These are phyloP conservation scores for Thielaviopsis euricoi DNA, from an alignment of 2,329 filamentous ascomycete genomes.

Conservation along the genomic window DNA sequence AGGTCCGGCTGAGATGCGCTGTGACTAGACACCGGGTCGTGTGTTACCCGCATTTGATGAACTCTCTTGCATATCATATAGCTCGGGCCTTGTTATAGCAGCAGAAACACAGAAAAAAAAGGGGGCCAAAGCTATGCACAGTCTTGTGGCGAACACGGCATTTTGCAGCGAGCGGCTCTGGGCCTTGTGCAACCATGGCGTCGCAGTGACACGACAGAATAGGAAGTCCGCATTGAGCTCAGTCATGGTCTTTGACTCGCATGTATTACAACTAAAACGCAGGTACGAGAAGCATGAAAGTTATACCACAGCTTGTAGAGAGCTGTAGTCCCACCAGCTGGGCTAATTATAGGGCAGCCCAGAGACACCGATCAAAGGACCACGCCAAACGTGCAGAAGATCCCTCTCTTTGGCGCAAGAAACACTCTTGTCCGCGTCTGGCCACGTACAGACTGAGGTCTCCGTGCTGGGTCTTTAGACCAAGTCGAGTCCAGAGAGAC, in stretches of 20 bases:
- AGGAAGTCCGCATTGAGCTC: not conserved
- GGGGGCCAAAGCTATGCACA: not conserved
- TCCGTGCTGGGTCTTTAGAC: not conserved
- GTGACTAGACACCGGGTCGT: not conserved
- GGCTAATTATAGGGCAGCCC: not conserved
- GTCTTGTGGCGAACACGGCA: not conserved
- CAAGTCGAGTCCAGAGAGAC: not conserved
- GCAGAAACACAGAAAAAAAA: not conserved
- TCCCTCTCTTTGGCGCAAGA: not conserved
- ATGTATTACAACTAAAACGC: not conserved
- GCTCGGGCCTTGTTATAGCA: not conserved
- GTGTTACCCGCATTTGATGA: not conserved
- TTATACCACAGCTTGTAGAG: not conserved
- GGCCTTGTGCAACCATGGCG: not conserved
- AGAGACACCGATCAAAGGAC: not conserved
- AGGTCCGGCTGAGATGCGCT: not conserved
- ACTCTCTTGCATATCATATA: not conserved
- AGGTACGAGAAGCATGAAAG: not conserved
- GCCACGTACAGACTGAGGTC: not conserved
- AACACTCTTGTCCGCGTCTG: not conserved
- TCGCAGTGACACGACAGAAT: not conserved
- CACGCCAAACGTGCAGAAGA: not conserved
- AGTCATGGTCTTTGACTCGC: not conserved
- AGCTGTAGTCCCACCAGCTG: not conserved
- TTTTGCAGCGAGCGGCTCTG: not conserved